These are phyloP conservation scores for Teunomyces pallodes DNA, from an alignment of 805 yeast species.

Conservation along the genomic window DNA sequence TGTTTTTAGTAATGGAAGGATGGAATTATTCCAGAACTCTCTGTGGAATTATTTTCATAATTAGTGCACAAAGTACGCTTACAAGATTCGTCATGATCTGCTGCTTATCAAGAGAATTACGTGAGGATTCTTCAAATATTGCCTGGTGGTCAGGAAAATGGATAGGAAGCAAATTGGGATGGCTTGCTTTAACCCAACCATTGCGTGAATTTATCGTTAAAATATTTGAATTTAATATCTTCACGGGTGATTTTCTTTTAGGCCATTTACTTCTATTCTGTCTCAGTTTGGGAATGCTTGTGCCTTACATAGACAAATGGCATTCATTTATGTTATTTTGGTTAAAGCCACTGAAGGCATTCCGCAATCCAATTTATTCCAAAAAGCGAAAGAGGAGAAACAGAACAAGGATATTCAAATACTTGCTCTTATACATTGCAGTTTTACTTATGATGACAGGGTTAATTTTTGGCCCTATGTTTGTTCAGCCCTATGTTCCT, in stretches of 20 bases:
- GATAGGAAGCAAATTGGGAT: conserved; percentile 39
- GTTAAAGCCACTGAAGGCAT: conserved; percentile 39
- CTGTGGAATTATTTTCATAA: conserved; percentile 36
- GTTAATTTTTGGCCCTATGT: conserved; percentile 48
- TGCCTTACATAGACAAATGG: conserved; percentile 48
- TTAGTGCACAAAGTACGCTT: conserved; percentile 36
- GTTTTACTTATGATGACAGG: conserved; percentile 38
- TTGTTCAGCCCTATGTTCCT: conserved; percentile 21
- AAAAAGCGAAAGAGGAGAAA: conserved; percentile 34
- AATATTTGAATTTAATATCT: conserved; percentile 42
- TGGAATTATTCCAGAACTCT: conserved; percentile 40
- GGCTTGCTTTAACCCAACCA: conserved; percentile 41
- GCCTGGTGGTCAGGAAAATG: conserved; percentile 60
- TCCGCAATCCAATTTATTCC: conserved; percentile 38
- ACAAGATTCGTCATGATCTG: conserved; percentile 29
- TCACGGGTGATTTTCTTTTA: conserved; percentile 47
- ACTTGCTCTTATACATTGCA: conserved; percentile 45
- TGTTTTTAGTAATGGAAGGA: conserved; percentile 40
- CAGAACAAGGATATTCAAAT: conserved; percentile 34
- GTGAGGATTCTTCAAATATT: conserved; percentile 37
- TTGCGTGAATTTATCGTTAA: conserved; percentile 47
- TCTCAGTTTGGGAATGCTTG: conserved; percentile 38
- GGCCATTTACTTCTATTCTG: conserved; percentile 42
- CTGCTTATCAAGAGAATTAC: conserved; percentile 41
- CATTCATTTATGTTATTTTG: conserved; percentile 51